Conservation (phyloP, 2,329 filamentous ascomycete genomes). For the Aspergillus ochraceoroseus region DNA sequence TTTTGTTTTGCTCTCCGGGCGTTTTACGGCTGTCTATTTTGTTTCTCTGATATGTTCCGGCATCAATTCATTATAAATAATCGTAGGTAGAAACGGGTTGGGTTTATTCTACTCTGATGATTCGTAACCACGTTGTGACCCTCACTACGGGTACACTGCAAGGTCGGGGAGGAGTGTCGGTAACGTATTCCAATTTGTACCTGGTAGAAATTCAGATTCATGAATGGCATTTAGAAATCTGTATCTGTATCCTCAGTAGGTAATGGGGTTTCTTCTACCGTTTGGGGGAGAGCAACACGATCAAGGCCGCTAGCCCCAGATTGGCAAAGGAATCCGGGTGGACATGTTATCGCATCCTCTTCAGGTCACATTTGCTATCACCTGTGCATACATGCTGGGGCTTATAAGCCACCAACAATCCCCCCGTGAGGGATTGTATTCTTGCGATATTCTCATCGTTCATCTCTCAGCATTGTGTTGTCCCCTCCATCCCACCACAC, state of each 20-base stretch:
- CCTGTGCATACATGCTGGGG: slow-evolving; percentile 2
- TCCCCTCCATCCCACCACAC: not conserved
- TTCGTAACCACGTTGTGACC: too few species aligned
- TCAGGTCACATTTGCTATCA: slow-evolving; percentile 5
- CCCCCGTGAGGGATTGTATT: not conserved
- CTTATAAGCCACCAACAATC: slow-evolving; percentile 10
- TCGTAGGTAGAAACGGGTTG: slow-evolving; percentile 9
- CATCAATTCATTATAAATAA: slow-evolving; percentile 8
- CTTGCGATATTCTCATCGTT: not conserved
- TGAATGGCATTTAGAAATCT: too few species aligned
- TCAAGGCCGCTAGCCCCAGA: slow-evolving; percentile 44
- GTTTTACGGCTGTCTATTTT: slow-evolving; percentile 9
- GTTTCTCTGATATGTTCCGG: slow-evolving; percentile 4
- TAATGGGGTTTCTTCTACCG: slow-evolving; percentile 25
- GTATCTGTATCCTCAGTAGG: too few species aligned
- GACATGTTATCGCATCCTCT: slow-evolving; percentile 8
- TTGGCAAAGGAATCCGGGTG: slow-evolving; percentile 55
- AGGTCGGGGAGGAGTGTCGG: too few species aligned
- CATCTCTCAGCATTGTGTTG: not conserved
- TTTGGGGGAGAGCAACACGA: slow-evolving; percentile 9
- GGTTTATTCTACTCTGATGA: slow-evolving; percentile 3
- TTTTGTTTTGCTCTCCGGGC: slow-evolving; percentile 20
- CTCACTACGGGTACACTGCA: too few species aligned
- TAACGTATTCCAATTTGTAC: too few species aligned
- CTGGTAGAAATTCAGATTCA: too few species aligned